phyloP scores from a whole-genome alignment of 129 eudicot genomes.

The Cynara cardunculus region DNA sequence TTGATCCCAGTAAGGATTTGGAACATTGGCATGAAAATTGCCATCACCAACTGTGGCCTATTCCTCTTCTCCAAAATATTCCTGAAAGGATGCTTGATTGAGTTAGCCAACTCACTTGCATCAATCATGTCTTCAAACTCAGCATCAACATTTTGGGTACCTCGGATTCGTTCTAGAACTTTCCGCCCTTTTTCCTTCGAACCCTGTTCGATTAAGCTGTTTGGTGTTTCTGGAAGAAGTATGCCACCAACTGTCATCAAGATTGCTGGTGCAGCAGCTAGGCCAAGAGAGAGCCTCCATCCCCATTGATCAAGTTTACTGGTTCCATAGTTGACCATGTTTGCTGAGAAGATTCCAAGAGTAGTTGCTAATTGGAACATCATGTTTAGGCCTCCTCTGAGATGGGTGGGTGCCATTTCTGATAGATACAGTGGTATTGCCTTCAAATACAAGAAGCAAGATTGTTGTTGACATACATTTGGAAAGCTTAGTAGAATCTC shows the following conservation, averaged over 20 bases:
- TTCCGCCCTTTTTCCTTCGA: slow-evolving; percentile 46
- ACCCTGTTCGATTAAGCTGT: slow-evolving; percentile 81
- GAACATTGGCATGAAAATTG: slow-evolving; percentile 80
- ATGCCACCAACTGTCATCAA: slow-evolving; percentile 82
- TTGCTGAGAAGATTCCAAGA: slow-evolving; percentile 90
- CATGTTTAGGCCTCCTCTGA: slow-evolving; percentile 89
- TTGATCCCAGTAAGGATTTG: slow-evolving; percentile 95
- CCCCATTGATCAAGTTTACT: slow-evolving; percentile 77
- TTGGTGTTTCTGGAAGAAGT: slow-evolving; percentile 94
- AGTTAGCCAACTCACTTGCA: slow-evolving; percentile 84
- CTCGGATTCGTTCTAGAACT: slow-evolving; percentile 72
- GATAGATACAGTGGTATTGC: slow-evolving; percentile 90
- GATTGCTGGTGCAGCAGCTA: slow-evolving; percentile 83
- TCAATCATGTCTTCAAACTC: slow-evolving; percentile 88
- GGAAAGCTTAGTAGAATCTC: neutral
- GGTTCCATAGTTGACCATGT: slow-evolving; percentile 89
- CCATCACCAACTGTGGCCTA: slow-evolving; percentile 87
- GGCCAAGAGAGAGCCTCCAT: slow-evolving; percentile 90
- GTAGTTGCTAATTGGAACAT: slow-evolving; percentile 91
- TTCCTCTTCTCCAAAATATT: slow-evolving; percentile 68
- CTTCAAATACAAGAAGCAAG: slow-evolving; percentile 35
- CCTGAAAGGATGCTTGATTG: slow-evolving; percentile 73
- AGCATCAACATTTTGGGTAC: slow-evolving; percentile 68
- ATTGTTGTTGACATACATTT: neutral
- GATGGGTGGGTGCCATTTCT: slow-evolving; percentile 95